These are phyloP conservation scores for Podosphaera fusca DNA, from an alignment of 2,329 filamentous ascomycete genomes.

Conservation along the genomic window DNA sequence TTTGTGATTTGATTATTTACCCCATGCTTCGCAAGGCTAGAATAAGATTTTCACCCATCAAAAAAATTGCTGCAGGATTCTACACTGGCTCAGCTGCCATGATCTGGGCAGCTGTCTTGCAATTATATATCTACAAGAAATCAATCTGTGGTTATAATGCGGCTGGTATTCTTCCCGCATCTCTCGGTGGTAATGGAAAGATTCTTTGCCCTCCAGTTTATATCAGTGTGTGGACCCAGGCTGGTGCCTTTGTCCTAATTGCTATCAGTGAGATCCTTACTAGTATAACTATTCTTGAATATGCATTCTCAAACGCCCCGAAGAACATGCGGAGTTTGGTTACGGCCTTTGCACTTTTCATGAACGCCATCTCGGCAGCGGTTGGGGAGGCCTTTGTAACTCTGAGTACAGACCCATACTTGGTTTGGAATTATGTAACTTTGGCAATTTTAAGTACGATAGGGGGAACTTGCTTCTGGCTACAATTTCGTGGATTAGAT, in stretches of 20 bases:
- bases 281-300: conserved; percentile 42
- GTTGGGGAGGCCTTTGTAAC: conserved; percentile 45
- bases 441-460: conserved; percentile 38
- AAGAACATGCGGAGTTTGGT: conserved; percentile 66
- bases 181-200: conserved; percentile 21
- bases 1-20: conserved; percentile 47
- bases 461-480: conserved; percentile 44
- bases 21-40: conserved; percentile 38
- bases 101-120: conserved; percentile 31
- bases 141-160: conserved; percentile 36
- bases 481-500: conserved; percentile 42
- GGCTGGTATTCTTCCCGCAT: conserved; percentile 17
- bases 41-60: conserved; percentile 51
- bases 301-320: conserved; percentile 56
- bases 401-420: conserved; percentile 37
- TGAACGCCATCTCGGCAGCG: conserved; percentile 44
- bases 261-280: conserved; percentile 34
- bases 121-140: conserved; percentile 38
- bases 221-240: conserved; percentile 43
- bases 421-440: conserved; percentile 49
- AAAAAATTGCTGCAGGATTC: conserved; percentile 52
- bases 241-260: conserved; percentile 23
- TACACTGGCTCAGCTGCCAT: conserved; percentile 37
- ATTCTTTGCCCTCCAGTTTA: conserved; percentile 22
- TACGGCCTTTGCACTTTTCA: conserved; percentile 44